Conservation (phyloP, 495 filamentous ascomycete species). For the Amniculicola lignicola region DNA sequence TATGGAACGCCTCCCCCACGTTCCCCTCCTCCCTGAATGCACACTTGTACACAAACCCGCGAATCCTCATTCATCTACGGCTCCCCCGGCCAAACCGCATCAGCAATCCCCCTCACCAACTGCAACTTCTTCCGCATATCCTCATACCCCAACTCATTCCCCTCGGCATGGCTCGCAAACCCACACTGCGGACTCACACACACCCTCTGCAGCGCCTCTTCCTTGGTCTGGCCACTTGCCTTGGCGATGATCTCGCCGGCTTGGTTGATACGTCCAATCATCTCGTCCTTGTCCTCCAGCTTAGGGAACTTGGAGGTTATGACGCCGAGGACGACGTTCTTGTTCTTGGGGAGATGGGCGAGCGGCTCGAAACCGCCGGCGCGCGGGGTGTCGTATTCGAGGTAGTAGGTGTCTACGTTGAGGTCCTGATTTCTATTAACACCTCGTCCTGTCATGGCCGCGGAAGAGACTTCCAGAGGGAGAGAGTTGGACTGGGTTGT, state of each 20-base stretch:
- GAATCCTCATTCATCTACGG: no score
- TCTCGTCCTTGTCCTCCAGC: slow-evolving; percentile 59
- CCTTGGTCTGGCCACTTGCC: slow-evolving; percentile 42
- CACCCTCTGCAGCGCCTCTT: slow-evolving; percentile 56
- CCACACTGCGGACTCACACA: slow-evolving; percentile 68
- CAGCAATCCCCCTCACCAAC: slow-evolving; percentile 49
- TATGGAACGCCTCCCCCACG: no score
- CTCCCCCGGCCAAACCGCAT: slow-evolving; percentile 50
- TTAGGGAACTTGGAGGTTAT: slow-evolving; percentile 64
- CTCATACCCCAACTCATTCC: slow-evolving; percentile 58
- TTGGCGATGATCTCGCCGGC: slow-evolving; percentile 59
- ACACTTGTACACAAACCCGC: no score
- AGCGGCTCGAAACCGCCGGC: slow-evolving; percentile 67
- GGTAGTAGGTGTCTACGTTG: slow-evolving; percentile 65
- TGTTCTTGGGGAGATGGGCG: slow-evolving; percentile 57
- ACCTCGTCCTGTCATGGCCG: no score
- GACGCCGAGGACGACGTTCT: slow-evolving; percentile 64
- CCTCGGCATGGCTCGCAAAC: slow-evolving; percentile 63
- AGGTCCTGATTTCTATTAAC: slow-evolving; percentile 44
- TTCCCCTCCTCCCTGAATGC: no score
- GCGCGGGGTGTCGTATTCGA: slow-evolving; percentile 66
- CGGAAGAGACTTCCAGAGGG: no score
- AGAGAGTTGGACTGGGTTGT: no score
- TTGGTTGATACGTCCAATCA: slow-evolving; percentile 56
- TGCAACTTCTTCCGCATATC: slow-evolving; percentile 56